A percentile compares a stretch with the other conserved stretches of the same genome.
phyloP scores from a whole-genome alignment of 1,139 yeast species.

The Suhomyces bribrorum region DNA sequence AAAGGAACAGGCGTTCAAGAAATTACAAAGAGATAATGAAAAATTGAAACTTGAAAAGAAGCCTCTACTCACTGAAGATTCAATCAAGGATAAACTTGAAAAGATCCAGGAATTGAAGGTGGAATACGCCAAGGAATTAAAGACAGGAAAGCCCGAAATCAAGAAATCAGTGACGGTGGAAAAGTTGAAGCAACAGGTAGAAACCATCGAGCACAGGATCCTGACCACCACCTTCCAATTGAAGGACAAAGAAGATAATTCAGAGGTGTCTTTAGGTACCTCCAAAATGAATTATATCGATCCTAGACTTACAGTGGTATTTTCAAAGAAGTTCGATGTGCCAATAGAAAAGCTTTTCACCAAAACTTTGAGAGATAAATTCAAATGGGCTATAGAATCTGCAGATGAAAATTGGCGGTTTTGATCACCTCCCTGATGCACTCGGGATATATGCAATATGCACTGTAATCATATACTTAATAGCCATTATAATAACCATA shows the following conservation, averaged over 20 bases:
- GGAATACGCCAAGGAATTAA: conserved; percentile 60
- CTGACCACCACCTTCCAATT: conserved; percentile 68
- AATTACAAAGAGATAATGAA: conserved; percentile 76
- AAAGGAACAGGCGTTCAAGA: conserved; percentile 60
- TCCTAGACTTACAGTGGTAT: conserved; percentile 88
- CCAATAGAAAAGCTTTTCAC: conserved; percentile 93
- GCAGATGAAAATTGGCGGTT: conserved; percentile 89
- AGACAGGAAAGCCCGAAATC: conserved; percentile 60
- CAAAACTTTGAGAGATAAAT: conserved; percentile 87
- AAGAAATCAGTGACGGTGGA: conserved; percentile 61
- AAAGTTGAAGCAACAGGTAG: conserved; percentile 72
- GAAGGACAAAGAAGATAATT: conserved; percentile 91
- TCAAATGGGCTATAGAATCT: conserved; percentile 93
- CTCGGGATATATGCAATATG: too few relatives aligned
- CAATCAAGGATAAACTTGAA: conserved; percentile 58
- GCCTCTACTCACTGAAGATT: conserved; percentile 53
- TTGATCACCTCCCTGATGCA: too few relatives aligned
- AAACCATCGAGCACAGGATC: conserved; percentile 71
- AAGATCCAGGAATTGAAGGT: conserved; percentile 57
- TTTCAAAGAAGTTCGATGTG: conserved; percentile 80
- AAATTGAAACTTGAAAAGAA: conserved; percentile 61
- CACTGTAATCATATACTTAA: not conserved
- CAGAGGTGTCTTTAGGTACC: conserved; percentile 90
- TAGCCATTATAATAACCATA: not conserved
- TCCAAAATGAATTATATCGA: conserved; percentile 94